Evolutionary conservation across 805 yeast genomes (phyloP).

Genomic region (Wickerhamiella kazuoi): DNA sequence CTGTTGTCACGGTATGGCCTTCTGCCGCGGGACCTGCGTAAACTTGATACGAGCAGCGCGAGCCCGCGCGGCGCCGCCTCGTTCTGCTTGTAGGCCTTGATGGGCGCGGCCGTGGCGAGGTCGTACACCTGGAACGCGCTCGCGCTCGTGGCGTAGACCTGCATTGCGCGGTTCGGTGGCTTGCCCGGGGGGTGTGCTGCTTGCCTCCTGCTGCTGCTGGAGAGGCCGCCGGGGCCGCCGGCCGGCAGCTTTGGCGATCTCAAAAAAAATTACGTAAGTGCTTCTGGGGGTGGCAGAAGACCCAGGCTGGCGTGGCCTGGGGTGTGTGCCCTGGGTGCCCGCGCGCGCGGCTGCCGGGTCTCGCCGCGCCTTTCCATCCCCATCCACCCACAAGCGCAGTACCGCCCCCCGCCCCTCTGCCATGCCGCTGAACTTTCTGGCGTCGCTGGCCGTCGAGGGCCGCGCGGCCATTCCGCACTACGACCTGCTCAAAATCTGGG

Average conservation of each 20-base stretch:
- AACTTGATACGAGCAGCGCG: slow-evolving; percentile 32
- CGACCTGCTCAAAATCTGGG: slow-evolving; percentile 31
- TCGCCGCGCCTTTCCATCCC: too few species aligned
- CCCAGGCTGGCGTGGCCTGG: too few species aligned
- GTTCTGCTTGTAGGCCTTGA: slow-evolving; percentile 11
- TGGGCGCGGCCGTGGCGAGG: slow-evolving; percentile 19
- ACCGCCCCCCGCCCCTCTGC: too few species aligned
- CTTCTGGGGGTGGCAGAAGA: too few species aligned
- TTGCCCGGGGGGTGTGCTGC: background rate
- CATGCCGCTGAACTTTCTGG: slow-evolving; percentile 77
- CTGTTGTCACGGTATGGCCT: too few species aligned
- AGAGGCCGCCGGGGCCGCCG: too few species aligned
- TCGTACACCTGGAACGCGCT: slow-evolving; percentile 9
- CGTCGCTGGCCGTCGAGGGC: slow-evolving; percentile 55
- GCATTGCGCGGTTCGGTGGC: background rate
- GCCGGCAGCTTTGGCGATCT: too few species aligned
- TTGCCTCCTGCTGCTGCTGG: too few species aligned
- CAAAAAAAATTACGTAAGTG: too few species aligned
- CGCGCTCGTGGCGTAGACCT: slow-evolving; percentile 2
- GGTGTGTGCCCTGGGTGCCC: too few species aligned
- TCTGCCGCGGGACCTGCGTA: slow-evolving; percentile 47
- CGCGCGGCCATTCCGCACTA: slow-evolving; percentile 62
- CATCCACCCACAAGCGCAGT: too few species aligned
- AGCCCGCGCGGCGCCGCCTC: slow-evolving; percentile 23
- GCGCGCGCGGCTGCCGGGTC: too few species aligned